Evolutionary conservation across 2,329 filamentous ascomycete genomes (phyloP).

Genomic region (Parastagonospora nodorum): DNA sequence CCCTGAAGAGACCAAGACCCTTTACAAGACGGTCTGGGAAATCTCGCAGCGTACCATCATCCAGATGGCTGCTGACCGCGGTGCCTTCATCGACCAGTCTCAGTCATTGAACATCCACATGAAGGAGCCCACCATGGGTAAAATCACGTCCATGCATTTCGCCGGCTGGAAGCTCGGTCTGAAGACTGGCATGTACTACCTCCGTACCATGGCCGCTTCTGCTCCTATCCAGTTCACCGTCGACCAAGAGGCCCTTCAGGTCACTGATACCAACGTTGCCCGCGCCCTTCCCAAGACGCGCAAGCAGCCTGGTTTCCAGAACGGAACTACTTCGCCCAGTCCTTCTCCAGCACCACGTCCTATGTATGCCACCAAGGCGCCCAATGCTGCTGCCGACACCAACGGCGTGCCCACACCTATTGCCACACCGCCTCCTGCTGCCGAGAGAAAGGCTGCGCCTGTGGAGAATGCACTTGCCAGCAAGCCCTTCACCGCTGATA

Average conservation of each 20-base stretch:
- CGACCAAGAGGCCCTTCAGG: slow-evolving; percentile 91
- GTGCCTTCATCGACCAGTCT: slow-evolving; percentile 98
- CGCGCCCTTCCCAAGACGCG: slow-evolving; percentile 70
- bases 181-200: slow-evolving; percentile 99
- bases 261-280: slow-evolving; percentile 79
- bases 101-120: slow-evolving; percentile 99
- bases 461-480: slow-evolving; percentile 64
- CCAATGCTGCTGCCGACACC: slow-evolving; percentile 45
- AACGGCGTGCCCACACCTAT: slow-evolving; percentile 73
- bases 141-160: slow-evolving; percentile 99
- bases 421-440: slow-evolving; percentile 65
- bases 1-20: slow-evolving; percentile 88
- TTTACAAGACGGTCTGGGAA: slow-evolving; percentile 99
- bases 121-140: slow-evolving; percentile 99
- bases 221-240: slow-evolving; percentile 99
- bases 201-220: slow-evolving; percentile 94
- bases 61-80: slow-evolving; percentile 97
- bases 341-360: slow-evolving; percentile 68
- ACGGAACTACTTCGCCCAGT: slow-evolving; percentile 51
- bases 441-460: slow-evolving; percentile 54
- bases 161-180: slow-evolving; percentile 98
- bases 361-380: slow-evolving; percentile 66
- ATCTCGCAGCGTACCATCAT: slow-evolving; percentile 95
- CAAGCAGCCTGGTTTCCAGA: slow-evolving; percentile 52
- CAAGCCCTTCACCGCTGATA: slow-evolving; percentile 75